Evolutionary conservation across 1,139 yeast genomes (phyloP).

Genomic region (Barnettozyma hawaiiensis): DNA sequence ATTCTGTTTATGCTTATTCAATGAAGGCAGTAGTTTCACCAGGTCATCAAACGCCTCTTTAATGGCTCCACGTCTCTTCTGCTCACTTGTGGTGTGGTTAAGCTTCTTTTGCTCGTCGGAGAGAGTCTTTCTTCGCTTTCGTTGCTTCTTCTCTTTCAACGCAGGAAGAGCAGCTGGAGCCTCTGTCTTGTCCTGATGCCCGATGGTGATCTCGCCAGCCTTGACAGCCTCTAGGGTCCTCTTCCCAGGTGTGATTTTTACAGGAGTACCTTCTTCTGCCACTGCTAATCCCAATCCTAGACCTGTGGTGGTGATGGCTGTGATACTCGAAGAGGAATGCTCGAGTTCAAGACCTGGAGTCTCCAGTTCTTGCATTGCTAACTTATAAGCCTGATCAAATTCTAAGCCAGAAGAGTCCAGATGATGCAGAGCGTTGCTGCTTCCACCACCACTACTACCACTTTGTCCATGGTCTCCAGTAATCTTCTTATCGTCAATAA

Average conservation of each 20-base stretch:
- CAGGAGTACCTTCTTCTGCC: neutral
- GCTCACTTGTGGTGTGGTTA: conserved; percentile 73
- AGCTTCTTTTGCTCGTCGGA: conserved; percentile 62
- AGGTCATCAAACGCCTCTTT: conserved; percentile 55
- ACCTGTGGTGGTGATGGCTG: neutral
- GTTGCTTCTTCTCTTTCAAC: conserved; percentile 4
- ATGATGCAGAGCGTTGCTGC: neutral
- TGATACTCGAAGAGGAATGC: neutral
- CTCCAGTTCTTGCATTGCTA: conserved; percentile 4
- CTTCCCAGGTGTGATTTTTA: neutral
- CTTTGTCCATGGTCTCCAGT: neutral
- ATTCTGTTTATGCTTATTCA: too few relatives aligned
- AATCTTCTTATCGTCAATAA: conserved; percentile 28
- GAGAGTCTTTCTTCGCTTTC: conserved; percentile 41
- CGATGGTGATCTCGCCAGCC: neutral
- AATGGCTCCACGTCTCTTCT: conserved; percentile 66
- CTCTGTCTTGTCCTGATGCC: neutral
- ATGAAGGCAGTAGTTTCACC: conserved; percentile 27
- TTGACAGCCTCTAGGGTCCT: neutral
- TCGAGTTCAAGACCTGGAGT: neutral
- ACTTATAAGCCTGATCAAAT: conserved; percentile 6
- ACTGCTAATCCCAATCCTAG: neutral
- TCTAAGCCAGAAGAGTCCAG: neutral
- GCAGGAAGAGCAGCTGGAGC: too few relatives aligned
- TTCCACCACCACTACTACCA: neutral